Evolutionary conservation across 768 basidiomycete genomes (phyloP).

Genomic region (Leucocoprinus sp.): DNA sequence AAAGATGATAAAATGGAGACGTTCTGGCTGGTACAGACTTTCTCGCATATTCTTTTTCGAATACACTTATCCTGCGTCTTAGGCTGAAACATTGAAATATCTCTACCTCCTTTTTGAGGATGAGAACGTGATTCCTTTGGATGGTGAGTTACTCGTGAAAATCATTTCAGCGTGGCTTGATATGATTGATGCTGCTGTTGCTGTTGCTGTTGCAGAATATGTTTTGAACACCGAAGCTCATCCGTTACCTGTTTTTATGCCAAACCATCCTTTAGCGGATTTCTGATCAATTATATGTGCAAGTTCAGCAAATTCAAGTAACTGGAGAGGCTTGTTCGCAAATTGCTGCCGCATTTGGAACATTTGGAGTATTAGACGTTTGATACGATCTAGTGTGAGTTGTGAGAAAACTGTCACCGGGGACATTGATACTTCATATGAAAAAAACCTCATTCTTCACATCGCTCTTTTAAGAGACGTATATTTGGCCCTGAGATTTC

Average conservation of each 20-base stretch:
- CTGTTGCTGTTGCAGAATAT: constrained; percentile 45
- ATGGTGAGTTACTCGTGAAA: constrained; percentile 40
- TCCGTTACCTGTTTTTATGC: constrained; percentile 30
- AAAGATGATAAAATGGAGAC: constrained; percentile 94
- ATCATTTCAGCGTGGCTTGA: not conserved
- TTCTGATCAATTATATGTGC: not conserved
- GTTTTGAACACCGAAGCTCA: constrained; percentile 86
- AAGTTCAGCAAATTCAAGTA: not conserved
- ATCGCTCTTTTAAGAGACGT: too few relatives aligned
- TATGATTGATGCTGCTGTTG: too few relatives aligned
- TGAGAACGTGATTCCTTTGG: constrained; percentile 58
- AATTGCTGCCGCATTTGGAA: too few relatives aligned
- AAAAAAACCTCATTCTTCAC: too few relatives aligned
- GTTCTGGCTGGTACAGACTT: constrained; percentile 69
- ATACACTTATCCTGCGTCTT: constrained; percentile 6
- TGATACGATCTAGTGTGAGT: too few relatives aligned
- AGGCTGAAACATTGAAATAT: constrained; percentile 93
- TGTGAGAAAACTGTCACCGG: too few relatives aligned
- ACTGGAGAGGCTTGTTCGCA: too few relatives aligned
- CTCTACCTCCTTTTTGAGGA: constrained; percentile 87
- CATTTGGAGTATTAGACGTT: too few relatives aligned
- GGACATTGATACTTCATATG: too few relatives aligned
- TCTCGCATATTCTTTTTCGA: not conserved
- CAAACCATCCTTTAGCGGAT: constrained; percentile 12
- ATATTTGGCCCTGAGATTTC: too few relatives aligned